phyloP scores from a whole-genome alignment of 176 grass and related monocot genomes.

The Eremochloa ophiuroides region DNA sequence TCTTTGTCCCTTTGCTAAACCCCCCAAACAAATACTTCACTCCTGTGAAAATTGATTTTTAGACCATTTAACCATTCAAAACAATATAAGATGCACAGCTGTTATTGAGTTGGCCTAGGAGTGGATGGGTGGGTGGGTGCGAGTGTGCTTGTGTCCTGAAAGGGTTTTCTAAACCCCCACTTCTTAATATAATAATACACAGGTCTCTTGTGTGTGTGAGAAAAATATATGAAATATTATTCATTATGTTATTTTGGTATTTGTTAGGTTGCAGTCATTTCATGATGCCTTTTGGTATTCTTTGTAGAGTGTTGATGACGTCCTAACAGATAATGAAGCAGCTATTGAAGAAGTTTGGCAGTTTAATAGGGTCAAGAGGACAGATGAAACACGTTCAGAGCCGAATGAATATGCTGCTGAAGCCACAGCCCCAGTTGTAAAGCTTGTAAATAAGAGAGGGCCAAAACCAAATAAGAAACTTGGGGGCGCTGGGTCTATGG shows the following conservation, averaged over 20 bases:
- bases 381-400: neutral
- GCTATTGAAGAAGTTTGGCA: constrained; percentile 26
- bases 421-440: neutral
- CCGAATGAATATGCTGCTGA: neutral
- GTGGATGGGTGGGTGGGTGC: neutral
- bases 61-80: no score
- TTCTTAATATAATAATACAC: neutral
- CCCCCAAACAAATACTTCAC: no score
- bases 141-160: neutral
- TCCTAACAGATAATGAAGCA: constrained; percentile 41
- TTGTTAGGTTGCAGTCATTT: neutral
- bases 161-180: neutral
- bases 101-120: neutral
- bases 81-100: no score
- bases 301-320: constrained; percentile 40
- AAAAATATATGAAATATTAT: neutral
- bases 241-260: neutral
- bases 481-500: neutral
- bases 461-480: constrained; percentile 29
- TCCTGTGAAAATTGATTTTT: no score
- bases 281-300: neutral
- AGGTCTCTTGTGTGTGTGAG: neutral
- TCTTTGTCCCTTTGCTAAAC: no score
- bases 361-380: constrained; percentile 24
- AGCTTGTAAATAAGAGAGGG: neutral